phyloP scores from a whole-genome alignment of 2,329 filamentous ascomycete genomes.

The Dactylellina parvicollis region DNA sequence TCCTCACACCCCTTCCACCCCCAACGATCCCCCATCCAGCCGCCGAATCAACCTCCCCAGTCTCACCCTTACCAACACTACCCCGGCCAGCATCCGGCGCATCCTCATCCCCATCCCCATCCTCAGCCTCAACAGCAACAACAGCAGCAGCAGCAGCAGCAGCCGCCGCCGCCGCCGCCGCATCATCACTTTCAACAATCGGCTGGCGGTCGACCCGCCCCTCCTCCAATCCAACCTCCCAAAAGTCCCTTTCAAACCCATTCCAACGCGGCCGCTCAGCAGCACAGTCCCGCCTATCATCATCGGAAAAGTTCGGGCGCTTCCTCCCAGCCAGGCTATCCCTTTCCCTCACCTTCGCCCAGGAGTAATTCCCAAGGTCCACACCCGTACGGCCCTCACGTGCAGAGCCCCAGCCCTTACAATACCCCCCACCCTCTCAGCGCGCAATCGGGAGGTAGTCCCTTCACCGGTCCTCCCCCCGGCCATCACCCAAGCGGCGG shows the following conservation, averaged over 20 bases:
- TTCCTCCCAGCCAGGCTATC: slow-evolving; percentile 50
- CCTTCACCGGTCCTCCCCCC: slow-evolving; percentile 36
- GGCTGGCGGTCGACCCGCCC: slow-evolving; percentile 33
- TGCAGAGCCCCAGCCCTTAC: slow-evolving; percentile 42
- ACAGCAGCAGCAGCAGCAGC: slow-evolving; percentile 52
- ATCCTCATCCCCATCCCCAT: slow-evolving; percentile 45
- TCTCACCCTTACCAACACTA: slow-evolving; percentile 47
- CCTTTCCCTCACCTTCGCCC: slow-evolving; percentile 37
- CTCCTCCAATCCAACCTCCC: slow-evolving; percentile 51
- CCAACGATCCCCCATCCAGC: slow-evolving; percentile 45
- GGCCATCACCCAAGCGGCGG: slow-evolving; percentile 16
- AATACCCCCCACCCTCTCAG: slow-evolving; percentile 47
- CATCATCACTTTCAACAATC: slow-evolving; percentile 54
- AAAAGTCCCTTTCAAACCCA: slow-evolving; percentile 55
- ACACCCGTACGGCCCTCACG: slow-evolving; percentile 30
- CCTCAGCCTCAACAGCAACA: slow-evolving; percentile 44
- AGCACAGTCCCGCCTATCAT: slow-evolving; percentile 49
- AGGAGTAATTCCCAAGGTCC: slow-evolving; percentile 40
- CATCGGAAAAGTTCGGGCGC: slow-evolving; percentile 46
- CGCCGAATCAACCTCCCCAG: slow-evolving; percentile 45
- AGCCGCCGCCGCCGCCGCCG: slow-evolving; percentile 51
- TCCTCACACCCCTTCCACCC: slow-evolving; percentile 40
- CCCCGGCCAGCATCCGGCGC: slow-evolving; percentile 37
- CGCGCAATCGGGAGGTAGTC: slow-evolving; percentile 42
- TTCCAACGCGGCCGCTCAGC: slow-evolving; percentile 36